phyloP scores from a whole-genome alignment of 768 basidiomycete species.

The Neoboletus magnificus region DNA sequence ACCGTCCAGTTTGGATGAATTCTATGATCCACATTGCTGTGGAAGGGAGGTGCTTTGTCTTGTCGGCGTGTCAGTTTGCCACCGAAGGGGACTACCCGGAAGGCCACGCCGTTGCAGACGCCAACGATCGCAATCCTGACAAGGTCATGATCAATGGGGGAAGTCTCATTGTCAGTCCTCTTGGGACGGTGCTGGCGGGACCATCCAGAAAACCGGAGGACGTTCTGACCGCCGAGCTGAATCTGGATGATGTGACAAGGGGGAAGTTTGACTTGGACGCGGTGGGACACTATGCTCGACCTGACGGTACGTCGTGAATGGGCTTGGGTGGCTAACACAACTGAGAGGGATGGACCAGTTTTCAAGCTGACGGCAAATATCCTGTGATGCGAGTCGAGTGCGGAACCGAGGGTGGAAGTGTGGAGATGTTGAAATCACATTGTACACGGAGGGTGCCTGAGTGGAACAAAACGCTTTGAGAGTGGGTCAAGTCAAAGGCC shows the following conservation, averaged over 20 bases:
- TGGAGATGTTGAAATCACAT: neutral
- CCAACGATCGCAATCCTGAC: slow-evolving; percentile 37
- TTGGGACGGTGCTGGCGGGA: slow-evolving; percentile 57
- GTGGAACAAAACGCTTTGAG: slow-evolving; percentile 12
- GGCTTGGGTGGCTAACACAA: neutral
- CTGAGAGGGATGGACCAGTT: slow-evolving; percentile 20
- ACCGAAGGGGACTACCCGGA: slow-evolving; percentile 52
- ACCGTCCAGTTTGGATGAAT: slow-evolving; percentile 51
- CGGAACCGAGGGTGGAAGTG: neutral
- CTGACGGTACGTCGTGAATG: slow-evolving; percentile 43
- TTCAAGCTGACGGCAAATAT: slow-evolving; percentile 24
- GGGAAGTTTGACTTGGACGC: slow-evolving; percentile 64
- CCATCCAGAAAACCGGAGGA: slow-evolving; percentile 53
- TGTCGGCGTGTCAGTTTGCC: slow-evolving; percentile 59
- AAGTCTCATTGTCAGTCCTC: slow-evolving; percentile 55
- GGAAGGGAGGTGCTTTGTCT: slow-evolving; percentile 68
- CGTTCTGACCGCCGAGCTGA: slow-evolving; percentile 53
- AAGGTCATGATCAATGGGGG: slow-evolving; percentile 62
- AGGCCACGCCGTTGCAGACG: slow-evolving; percentile 42
- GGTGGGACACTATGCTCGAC: slow-evolving; percentile 59
- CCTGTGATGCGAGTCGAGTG: neutral
- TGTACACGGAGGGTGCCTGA: neutral
- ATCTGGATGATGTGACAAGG: slow-evolving; percentile 53
- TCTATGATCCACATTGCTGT: slow-evolving; percentile 63
- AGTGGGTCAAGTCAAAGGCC: slow-evolving; percentile 6